Percentiles rank a stretch among this genome's conserved stretches.
Evolutionary conservation across 225 moss, liverwort and hornwort species (phyloP).

Genomic region (Bryum argenteum): DNA sequence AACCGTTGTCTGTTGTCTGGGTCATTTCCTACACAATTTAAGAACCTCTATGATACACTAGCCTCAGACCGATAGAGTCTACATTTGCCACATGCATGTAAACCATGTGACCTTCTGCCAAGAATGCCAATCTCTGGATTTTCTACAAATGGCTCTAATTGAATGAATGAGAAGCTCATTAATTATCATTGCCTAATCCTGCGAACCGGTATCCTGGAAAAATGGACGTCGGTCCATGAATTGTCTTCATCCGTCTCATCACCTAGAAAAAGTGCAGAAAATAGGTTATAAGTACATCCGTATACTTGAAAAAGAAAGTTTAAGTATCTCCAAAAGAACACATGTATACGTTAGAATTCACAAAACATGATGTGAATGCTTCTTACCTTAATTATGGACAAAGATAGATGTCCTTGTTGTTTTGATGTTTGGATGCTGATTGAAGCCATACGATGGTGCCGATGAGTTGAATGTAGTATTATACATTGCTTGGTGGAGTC

Average conservation of each 20-base stretch:
- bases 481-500: constrained; percentile 39
- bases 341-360: not conserved
- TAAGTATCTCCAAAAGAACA: not conserved
- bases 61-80: not conserved
- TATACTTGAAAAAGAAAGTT: not conserved
- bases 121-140: constrained; percentile 5
- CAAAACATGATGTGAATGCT: no score
- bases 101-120: constrained; percentile 4
- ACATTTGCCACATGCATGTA: not conserved
- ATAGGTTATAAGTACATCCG: not conserved
- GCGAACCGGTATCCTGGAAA: constrained; percentile 11
- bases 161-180: not conserved
- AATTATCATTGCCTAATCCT: constrained; percentile 3
- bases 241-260: constrained; percentile 10
- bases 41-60: constrained; percentile 22
- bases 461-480: not conserved
- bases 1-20: constrained; percentile 19
- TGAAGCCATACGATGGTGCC: not conserved
- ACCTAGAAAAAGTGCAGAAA: constrained; percentile 24
- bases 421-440: not conserved
- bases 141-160: constrained; percentile 14
- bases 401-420: no score
- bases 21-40: constrained; percentile 10
- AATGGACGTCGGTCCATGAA: constrained; percentile 13
- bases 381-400: no score